phyloP scores from a whole-genome alignment of 305 asterid species.

The Plantago rigida region DNA sequence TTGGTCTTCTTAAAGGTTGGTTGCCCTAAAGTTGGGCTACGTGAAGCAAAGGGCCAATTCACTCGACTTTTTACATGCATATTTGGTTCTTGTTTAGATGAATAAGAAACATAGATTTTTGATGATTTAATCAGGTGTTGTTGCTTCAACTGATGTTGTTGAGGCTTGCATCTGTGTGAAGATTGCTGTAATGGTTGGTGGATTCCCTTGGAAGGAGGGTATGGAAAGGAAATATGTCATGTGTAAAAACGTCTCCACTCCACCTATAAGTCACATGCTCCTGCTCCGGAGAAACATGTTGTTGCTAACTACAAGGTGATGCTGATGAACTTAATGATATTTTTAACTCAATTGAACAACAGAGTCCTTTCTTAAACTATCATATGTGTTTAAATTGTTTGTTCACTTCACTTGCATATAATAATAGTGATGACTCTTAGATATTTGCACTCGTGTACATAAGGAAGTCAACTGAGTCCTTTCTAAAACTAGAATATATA shows the following conservation, averaged over 20 bases:
- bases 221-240: conserved; percentile 96
- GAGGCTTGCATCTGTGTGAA: conserved; percentile 85
- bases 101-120: background rate
- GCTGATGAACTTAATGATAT: background rate
- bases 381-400: background rate
- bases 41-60: background rate
- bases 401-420: background rate
- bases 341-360: too few relatives aligned
- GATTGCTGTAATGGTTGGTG: conserved; percentile 90
- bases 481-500: background rate
- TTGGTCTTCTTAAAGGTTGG: conserved; percentile 81
- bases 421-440: background rate
- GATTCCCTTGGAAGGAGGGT: conserved; percentile 96
- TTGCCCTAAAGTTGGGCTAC: background rate
- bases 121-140: conserved; percentile 48
- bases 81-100: background rate
- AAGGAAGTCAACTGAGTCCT: background rate
- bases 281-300: conserved; percentile 88
- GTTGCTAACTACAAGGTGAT: conserved; percentile 89
- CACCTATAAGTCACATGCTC: conserved; percentile 90
- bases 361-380: conserved; percentile 1
- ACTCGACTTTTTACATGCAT: background rate
- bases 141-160: conserved; percentile 79
- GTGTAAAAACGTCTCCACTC: conserved; percentile 70
- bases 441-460: too few relatives aligned